Conservation (phyloP, 768 basidiomycete species). For the Cystobasidium tubakii region DNA sequence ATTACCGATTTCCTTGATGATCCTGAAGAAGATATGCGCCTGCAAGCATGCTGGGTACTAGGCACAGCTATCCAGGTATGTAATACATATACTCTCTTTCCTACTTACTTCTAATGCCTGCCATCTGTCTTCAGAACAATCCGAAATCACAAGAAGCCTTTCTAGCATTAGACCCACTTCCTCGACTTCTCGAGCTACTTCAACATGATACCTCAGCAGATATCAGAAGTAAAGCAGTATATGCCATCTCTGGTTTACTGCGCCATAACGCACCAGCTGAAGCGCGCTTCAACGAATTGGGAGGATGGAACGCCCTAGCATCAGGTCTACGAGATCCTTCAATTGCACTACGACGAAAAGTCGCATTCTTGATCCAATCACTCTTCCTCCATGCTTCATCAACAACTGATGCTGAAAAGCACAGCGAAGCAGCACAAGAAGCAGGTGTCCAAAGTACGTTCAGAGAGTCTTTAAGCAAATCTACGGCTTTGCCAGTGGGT, state of each 20-base stretch:
- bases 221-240: slow-evolving; percentile 59
- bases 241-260: slow-evolving; percentile 68
- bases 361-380: slow-evolving; percentile 66
- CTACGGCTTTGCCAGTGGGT: slow-evolving; percentile 38
- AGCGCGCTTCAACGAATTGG: slow-evolving; percentile 53
- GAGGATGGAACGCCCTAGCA: slow-evolving; percentile 64
- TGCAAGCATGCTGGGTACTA: slow-evolving; percentile 73
- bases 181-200: slow-evolving; percentile 61
- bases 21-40: slow-evolving; percentile 59
- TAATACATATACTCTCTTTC: neutral
- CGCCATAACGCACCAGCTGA: slow-evolving; percentile 73
- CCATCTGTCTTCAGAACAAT: slow-evolving; percentile 63
- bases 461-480: slow-evolving; percentile 32
- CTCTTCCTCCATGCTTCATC: slow-evolving; percentile 55
- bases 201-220: slow-evolving; percentile 52
- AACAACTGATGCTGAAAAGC: slow-evolving; percentile 49
- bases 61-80: slow-evolving; percentile 64
- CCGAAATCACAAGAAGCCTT: slow-evolving; percentile 67
- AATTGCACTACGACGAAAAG: slow-evolving; percentile 69
- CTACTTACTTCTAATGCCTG: neutral
- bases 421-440: slow-evolving; percentile 20
- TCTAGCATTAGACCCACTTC: slow-evolving; percentile 59
- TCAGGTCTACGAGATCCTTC: slow-evolving; percentile 60
- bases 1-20: slow-evolving; percentile 62
- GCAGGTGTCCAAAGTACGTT: slow-evolving; percentile 32